Conservation (phyloP, 345 rosid species). For the Euclidium syriacum region DNA sequence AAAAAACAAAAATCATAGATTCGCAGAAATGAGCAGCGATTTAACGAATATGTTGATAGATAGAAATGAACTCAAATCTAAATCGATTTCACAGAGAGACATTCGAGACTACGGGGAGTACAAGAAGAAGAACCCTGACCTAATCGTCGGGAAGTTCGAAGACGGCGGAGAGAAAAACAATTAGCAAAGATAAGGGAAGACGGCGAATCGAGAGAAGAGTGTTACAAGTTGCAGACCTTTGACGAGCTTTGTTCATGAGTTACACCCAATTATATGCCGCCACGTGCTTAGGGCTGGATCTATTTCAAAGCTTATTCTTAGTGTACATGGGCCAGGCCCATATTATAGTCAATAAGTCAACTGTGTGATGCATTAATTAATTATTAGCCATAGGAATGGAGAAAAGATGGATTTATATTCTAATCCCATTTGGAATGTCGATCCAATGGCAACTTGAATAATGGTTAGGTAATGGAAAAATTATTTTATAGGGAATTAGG, state of each 20-base stretch:
- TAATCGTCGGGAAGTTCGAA: slow-evolving; percentile 1
- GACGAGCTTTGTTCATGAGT: neutral
- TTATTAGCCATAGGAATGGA: slow-evolving; percentile 2
- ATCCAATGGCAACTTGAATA: neutral
- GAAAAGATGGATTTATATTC: slow-evolving; percentile 8
- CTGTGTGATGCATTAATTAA: neutral
- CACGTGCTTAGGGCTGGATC: slow-evolving; percentile 4
- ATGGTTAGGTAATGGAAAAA: slow-evolving; percentile 21
- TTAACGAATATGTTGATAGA: no score
- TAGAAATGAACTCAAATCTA: neutral
- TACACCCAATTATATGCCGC: neutral
- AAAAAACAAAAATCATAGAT: no score
- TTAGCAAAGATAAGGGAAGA: slow-evolving; percentile 4
- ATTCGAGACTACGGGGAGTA: neutral
- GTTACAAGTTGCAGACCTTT: neutral
- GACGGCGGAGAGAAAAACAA: slow-evolving; percentile 18
- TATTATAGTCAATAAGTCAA: slow-evolving; percentile 4
- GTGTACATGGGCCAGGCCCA: slow-evolving; percentile 26
- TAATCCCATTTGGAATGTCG: neutral
- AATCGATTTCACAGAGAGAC: neutral
- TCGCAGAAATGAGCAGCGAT: no score
- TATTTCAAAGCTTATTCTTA: neutral
- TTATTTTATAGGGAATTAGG: neutral
- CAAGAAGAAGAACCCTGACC: slow-evolving; percentile 6
- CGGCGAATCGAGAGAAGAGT: neutral